A percentile compares a stretch with the other conserved stretches of the same genome.
Conservation (phyloP, 2,329 filamentous ascomycete species). For the Akanthomyces uredinophilus region DNA sequence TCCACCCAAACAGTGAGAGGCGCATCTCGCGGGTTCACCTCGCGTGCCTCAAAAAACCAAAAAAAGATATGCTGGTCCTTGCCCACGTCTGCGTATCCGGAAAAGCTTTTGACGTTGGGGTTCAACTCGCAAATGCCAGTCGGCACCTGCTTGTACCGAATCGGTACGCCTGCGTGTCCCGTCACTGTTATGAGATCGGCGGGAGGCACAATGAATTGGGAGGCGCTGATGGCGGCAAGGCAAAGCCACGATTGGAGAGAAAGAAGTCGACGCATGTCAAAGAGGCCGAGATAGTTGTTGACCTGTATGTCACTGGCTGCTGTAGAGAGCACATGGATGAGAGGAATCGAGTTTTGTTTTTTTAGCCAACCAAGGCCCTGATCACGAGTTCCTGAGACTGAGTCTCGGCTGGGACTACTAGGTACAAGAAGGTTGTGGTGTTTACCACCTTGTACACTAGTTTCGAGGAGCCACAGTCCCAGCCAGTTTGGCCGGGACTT, state of each 20-base stretch:
- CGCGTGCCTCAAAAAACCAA: constrained; percentile 26
- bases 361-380: no score
- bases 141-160: constrained; percentile 18
- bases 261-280: background rate
- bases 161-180: constrained; percentile 18
- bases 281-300: no score
- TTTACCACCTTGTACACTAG: no score
- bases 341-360: no score
- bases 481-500: no score
- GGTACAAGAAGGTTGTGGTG: no score
- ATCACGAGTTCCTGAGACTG: no score
- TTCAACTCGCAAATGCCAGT: constrained; percentile 43
- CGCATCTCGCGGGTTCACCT: constrained; percentile 21
- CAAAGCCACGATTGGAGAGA: background rate
- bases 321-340: no score
- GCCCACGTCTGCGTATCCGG: constrained; percentile 50
- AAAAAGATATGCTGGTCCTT: constrained; percentile 19
- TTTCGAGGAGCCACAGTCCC: no score
- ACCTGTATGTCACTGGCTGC: no score
- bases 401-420: no score
- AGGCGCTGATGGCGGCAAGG: background rate
- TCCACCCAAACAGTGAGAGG: constrained; percentile 52
- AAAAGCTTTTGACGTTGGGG: constrained; percentile 27
- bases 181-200: constrained; percentile 17
- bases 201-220: constrained; percentile 21